Base-by-base conservation (phyloP, 2,329 filamentous ascomycete genomes). In the Cercospora nicotianae region DNA sequence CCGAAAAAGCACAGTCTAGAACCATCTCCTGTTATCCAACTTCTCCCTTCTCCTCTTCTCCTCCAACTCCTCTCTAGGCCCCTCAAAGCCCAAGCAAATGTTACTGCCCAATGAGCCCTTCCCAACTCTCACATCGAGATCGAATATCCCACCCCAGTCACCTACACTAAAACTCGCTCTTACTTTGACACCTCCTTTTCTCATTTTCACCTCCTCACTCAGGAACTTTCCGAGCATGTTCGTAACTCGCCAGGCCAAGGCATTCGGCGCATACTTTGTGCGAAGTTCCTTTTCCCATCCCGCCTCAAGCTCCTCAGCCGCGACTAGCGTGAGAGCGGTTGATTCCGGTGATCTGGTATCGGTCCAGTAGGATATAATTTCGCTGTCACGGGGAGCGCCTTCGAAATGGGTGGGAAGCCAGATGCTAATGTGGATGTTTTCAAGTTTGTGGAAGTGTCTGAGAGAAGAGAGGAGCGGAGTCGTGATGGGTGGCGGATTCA, bases 161-260 rank as follows among this genome's bases (percentile, higher is more conserved):
- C 81, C 81, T 0, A 84, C 68, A 65, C 81, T 82, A 53, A 84
- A 83, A 62, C 81, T 82, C 5, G 80, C 81, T 39, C 82, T 67
- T 0, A 84, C 79, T n/a, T 78, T 75, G 8, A 83, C 79, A 16
- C 82, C 82, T 0, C 79, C 79, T 3, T 73, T 69, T n/a, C 78
- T 70, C 18, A 68, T 70, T 70, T 83, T 83, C 0, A 81, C 82
- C 31, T 70, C 58, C 5, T 78, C 76, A 39, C 80, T 82, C 26
- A 84, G 62, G 45, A 77, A 79, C 0, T 79, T 80, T 0, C 77
- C 80, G 13, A 83, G 73, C 51, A 83, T 78, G 2, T 71, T 71
- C 2, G 77, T 79, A 6, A 83, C 79, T 10, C 78, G 75, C 65
- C 79, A 77, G 0, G 82, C 81, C 1, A 84, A 75, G 0, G 79